Percentiles rank a stretch among this genome's conserved stretches.
These are phyloP conservation scores for Stachybotrys chartarum DNA, from an alignment of 2,329 filamentous ascomycete genomes.

Conservation along the genomic window DNA sequence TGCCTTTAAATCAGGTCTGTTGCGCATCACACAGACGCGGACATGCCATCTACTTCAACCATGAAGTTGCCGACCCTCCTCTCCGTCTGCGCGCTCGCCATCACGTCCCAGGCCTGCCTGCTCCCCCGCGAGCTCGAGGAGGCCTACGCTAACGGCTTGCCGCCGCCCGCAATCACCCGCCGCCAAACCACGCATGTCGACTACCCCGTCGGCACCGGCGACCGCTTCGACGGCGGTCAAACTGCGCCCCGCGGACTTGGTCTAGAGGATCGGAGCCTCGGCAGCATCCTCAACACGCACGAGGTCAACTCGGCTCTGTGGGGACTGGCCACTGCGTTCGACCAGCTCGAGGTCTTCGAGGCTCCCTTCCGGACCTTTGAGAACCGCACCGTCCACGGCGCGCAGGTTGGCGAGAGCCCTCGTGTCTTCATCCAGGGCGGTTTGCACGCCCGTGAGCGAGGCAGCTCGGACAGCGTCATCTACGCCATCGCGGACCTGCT, in stretches of 20 bases:
- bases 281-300: constrained; percentile 34
- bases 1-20: neutral
- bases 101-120: constrained; percentile 23
- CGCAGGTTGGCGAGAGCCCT: constrained; percentile 36
- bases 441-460: constrained; percentile 52
- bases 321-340: constrained; percentile 31
- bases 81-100: neutral
- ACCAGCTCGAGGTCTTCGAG: constrained; percentile 31
- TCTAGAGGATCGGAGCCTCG: constrained; percentile 25
- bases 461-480: constrained; percentile 46
- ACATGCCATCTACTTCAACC: neutral
- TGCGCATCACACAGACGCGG: neutral
- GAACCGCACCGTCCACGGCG: constrained; percentile 30
- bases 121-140: constrained; percentile 26
- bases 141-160: constrained; percentile 2
- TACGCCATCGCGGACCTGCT: constrained; percentile 53
- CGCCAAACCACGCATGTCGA: constrained; percentile 14
- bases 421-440: constrained; percentile 45
- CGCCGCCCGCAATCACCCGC: neutral
- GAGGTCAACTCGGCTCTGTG: constrained; percentile 38
- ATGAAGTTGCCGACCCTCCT: neutral
- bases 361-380: constrained; percentile 37
- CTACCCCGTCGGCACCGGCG: constrained; percentile 32
- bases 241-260: constrained; percentile 23
- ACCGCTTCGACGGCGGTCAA: constrained; percentile 32